Conservation (phyloP, 768 basidiomycete genomes). For the Boletus coccyginus region DNA sequence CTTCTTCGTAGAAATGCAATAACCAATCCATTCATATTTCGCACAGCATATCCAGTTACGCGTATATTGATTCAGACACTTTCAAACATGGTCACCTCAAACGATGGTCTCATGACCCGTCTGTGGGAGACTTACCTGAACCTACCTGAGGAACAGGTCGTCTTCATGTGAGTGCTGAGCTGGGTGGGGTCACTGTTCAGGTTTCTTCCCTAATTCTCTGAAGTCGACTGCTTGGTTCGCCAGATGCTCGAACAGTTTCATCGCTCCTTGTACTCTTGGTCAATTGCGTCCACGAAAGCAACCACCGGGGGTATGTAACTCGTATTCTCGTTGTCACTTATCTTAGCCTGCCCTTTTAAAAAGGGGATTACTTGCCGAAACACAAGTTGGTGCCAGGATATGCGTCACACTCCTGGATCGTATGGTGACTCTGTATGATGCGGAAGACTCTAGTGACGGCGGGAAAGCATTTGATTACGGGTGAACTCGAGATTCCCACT, state of each 20-base stretch:
- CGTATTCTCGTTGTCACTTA: slow-evolving; percentile 5
- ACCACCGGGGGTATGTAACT: slow-evolving; percentile 50
- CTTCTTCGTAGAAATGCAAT: slow-evolving; percentile 1
- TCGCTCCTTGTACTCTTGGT: slow-evolving; percentile 67
- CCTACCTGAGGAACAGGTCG: slow-evolving; percentile 67
- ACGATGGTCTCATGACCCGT: slow-evolving; percentile 51
- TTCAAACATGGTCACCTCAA: slow-evolving; percentile 80
- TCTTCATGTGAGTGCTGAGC: slow-evolving; percentile 62
- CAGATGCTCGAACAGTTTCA: slow-evolving; percentile 58
- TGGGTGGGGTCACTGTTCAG: not conserved
- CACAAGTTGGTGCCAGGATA: slow-evolving; percentile 58
- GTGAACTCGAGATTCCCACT: slow-evolving; percentile 36
- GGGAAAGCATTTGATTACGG: slow-evolving; percentile 75
- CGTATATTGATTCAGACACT: slow-evolving; percentile 74
- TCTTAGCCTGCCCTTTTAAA: not conserved
- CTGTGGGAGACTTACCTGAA: slow-evolving; percentile 66
- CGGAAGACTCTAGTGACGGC: slow-evolving; percentile 59
- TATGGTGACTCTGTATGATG: slow-evolving; percentile 69
- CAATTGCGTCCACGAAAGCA: slow-evolving; percentile 65
- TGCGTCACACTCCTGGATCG: slow-evolving; percentile 67
- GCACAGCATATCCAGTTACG: slow-evolving; percentile 57
- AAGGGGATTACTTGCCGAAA: slow-evolving; percentile 50
- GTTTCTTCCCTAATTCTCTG: slow-evolving; percentile 7
- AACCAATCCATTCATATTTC: not conserved
- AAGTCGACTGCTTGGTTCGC: slow-evolving; percentile 61